Evolutionary conservation across 2,329 filamentous ascomycete genomes (phyloP), one percentile per base, ranked within the genome.

Genomic region (Claviceps capensis): DNA sequence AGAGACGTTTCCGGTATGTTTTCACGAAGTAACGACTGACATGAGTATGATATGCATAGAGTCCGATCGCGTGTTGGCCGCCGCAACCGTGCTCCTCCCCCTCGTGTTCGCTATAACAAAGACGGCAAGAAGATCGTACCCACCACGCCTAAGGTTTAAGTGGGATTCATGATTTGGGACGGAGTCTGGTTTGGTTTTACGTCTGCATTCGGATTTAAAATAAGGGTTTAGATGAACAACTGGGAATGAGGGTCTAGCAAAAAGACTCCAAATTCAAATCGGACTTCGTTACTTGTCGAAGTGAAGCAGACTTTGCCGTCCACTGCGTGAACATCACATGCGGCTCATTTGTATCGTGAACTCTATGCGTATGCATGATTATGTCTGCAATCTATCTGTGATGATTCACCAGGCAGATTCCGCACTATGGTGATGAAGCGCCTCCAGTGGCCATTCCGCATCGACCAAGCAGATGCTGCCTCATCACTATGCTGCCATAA

Each of bases 61-160:
- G 93, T 98, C 73, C 93, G 93, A 69, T 98, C 93, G 63, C 83
- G 87, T 65, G 90, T 86, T 70, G 93, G 94, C 67, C 91, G 93
- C 74, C 93, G 93, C 77, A 98, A 98, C 88, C 88, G 93, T 74
- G 91, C 91, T 67, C 94, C 93, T 68, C 93, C 93, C 65, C 93
- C 93, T 70, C 84, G 93, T 72, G 90, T 98, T 68, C 82, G 93
- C 69, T 98, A 95, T 88, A 98, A 98, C 87, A 96, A 97, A 86
- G 93, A 98, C 71, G 91, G 90, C 81, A 98, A 98, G 89, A 98
- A 98, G 86, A 84, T 98, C 72, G 85, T 84, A 73, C 89, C 91
- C 63, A 86, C 85, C 70, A 49, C 63, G 59, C 62, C 67, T 54
- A 70, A 70, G 67, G 66, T 56, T 59, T 70, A 67, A 60, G 56